phyloP scores from a whole-genome alignment of 1,284 basidiomycete species.

The Apiotrichum akiyoshidainum region DNA sequence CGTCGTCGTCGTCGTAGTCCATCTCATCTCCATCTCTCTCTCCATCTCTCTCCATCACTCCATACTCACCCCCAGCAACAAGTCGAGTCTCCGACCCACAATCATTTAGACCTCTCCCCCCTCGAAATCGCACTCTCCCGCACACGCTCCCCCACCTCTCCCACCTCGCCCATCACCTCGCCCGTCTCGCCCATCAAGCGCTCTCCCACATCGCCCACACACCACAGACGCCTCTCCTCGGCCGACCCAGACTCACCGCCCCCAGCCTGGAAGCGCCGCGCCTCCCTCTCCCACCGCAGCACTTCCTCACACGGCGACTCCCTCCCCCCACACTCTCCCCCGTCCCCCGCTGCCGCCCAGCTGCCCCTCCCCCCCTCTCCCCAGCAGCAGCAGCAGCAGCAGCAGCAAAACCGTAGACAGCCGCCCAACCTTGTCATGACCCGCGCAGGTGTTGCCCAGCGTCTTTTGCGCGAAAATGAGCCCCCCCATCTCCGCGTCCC shows the following conservation, averaged over 20 bases:
- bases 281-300: conserved; percentile 2
- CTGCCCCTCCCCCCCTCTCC: neutral
- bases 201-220: conserved; percentile 9
- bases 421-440: conserved; percentile 23
- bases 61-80: conserved; percentile 16
- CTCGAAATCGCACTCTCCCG: conserved; percentile 15
- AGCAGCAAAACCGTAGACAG: conserved; percentile 2
- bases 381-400: too few relatives aligned
- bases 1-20: neutral
- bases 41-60: neutral
- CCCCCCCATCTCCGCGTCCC: neutral
- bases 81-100: conserved; percentile 17
- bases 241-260: conserved; percentile 41
- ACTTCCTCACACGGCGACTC: neutral
- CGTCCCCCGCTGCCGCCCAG: neutral
- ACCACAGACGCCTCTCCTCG: conserved; percentile 25
- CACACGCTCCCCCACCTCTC: conserved; percentile 14
- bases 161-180: neutral
- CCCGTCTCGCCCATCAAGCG: neutral
- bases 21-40: neutral
- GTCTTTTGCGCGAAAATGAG: conserved; percentile 11
- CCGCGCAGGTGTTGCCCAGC: conserved; percentile 13
- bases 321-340: conserved; percentile 8
- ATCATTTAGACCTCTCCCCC: conserved; percentile 9
- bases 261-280: conserved; percentile 45